phyloP scores from a whole-genome alignment of 805 yeast species.

The Spathaspora boniae region DNA sequence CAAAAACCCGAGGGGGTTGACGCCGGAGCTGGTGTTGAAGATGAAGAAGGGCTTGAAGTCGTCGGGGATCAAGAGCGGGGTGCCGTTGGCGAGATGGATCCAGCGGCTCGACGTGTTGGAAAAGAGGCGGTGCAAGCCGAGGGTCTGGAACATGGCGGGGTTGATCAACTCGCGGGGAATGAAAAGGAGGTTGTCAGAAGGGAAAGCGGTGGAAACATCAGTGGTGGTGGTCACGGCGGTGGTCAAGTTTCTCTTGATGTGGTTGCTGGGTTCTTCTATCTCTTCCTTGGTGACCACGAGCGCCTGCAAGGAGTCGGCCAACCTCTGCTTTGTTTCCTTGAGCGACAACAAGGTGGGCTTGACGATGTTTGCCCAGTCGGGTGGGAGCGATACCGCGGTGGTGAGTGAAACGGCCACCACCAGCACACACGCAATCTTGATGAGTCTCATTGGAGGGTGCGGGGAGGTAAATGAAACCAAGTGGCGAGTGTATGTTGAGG shows the following conservation, averaged over 20 bases:
- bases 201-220: not conserved
- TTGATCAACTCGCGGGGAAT: constrained; percentile 9
- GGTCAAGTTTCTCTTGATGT: not conserved
- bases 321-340: constrained; percentile 6
- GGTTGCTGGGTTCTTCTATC: not conserved
- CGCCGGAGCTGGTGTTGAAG: constrained; percentile 29
- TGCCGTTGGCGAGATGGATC: constrained; percentile 6
- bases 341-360: constrained; percentile 6
- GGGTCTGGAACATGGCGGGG: constrained; percentile 3
- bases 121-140: constrained; percentile 7
- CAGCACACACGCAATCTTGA: too few species aligned
- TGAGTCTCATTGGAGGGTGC: too few species aligned
- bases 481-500: too few species aligned
- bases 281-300: not conserved
- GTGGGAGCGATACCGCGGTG: constrained; percentile 4
- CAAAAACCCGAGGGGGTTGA: constrained; percentile 6
- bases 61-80: constrained; percentile 24
- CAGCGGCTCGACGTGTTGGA: constrained; percentile 4
- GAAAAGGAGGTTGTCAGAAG: constrained; percentile 7
- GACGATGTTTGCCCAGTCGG: constrained; percentile 6
- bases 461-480: too few species aligned
- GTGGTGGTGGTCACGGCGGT: not conserved
- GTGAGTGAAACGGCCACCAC: not conserved
- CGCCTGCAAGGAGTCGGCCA: constrained; percentile 4
- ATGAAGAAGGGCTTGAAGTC: constrained; percentile 33